Base-by-base conservation (phyloP, 768 basidiomycete genomes). In the Polyporus arcularius region DNA sequence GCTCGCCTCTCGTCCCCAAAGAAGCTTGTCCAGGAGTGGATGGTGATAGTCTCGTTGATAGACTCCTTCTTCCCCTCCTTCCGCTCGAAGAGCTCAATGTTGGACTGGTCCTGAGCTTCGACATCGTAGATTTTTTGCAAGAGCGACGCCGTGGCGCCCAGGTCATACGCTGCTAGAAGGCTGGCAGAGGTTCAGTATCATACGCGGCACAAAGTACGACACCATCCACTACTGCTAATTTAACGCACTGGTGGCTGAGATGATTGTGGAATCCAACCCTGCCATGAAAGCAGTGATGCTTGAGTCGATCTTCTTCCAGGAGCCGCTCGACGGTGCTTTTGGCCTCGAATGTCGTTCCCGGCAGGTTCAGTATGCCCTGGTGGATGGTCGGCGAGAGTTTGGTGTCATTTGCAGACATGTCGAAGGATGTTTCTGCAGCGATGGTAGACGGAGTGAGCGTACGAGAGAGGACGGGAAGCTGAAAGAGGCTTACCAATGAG, bases 241-340 rank as follows among this genome's bases (percentile, higher is more conserved):
- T 28, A 9, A 65, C 80, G 70, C 53, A 85, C 85, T 86, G 85
- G 65, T 87, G 85, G 63, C 79, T 80, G 14, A 84, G 69, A 68
- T 87, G 85, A 67, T 85, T 85, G 65, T 87, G 84, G 31, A 85
- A 74, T 3, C 77, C 76, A 16, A 74, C 71, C 16, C 68, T 53
- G 11, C 75, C 70, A 64, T 78, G 84, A 66, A 78, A 80, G 66
- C 83, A 83, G 61, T 86, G 84, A 60, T 84, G 78, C 15, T 71
- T 66, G 55, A 81, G 72, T 15, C 79, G 76, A 64, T 86, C 84
- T 50, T 76, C 72, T 58, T 77, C 70, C 41, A 87, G 66, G 9
- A 87, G 74, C 26, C 75, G 74, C 66, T 84, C 81, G 0, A 67
- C 69, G 14, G 73, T 64, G 28, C 66, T 68, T 62, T 82, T 83